These are phyloP conservation scores for Pharnaceum exiguum DNA, from an alignment of 148 eudicot species.

Conservation along the genomic window DNA sequence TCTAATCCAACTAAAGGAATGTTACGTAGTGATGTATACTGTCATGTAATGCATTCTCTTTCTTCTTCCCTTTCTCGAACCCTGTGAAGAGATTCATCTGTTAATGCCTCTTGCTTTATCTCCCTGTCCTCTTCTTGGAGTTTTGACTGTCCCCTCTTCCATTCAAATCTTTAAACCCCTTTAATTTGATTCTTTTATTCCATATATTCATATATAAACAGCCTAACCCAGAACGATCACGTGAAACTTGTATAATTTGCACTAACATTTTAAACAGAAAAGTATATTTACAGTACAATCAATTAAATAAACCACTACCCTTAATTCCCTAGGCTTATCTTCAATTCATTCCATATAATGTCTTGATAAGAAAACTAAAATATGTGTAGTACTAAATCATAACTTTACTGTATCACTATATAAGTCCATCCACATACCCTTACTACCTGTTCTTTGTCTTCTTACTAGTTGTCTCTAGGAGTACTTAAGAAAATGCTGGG, in stretches of 20 bases:
- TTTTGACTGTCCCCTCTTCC: constrained; percentile 31
- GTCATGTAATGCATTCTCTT: constrained; percentile 16
- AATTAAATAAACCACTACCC: neutral
- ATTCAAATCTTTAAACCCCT: constrained; percentile 2
- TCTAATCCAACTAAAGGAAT: constrained; percentile 29
- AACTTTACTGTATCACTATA: neutral
- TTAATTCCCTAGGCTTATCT: neutral
- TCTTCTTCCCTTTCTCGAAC: constrained; percentile 36
- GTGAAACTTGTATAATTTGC: constrained; percentile 6
- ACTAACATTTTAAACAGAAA: neutral
- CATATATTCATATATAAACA: neutral
- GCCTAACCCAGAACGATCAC: constrained; percentile 6
- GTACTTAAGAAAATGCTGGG: constrained; percentile 13
- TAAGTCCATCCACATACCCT: constrained; percentile 11
- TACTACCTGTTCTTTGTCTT: constrained; percentile 25
- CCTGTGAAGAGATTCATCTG: constrained; percentile 35
- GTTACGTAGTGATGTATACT: constrained; percentile 29
- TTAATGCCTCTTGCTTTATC: constrained; percentile 22
- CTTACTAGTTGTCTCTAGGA: constrained; percentile 5
- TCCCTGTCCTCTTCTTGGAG: constrained; percentile 37
- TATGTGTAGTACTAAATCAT: too few relatives aligned
- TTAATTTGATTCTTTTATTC: neutral
- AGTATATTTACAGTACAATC: neutral
- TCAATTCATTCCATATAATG: neutral
- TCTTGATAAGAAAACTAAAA: too few relatives aligned